A percentile compares a stretch with the other conserved stretches of the same genome.
Conservation (phyloP, 495 filamentous ascomycete species). For the Neurospora tetrasperma region DNA sequence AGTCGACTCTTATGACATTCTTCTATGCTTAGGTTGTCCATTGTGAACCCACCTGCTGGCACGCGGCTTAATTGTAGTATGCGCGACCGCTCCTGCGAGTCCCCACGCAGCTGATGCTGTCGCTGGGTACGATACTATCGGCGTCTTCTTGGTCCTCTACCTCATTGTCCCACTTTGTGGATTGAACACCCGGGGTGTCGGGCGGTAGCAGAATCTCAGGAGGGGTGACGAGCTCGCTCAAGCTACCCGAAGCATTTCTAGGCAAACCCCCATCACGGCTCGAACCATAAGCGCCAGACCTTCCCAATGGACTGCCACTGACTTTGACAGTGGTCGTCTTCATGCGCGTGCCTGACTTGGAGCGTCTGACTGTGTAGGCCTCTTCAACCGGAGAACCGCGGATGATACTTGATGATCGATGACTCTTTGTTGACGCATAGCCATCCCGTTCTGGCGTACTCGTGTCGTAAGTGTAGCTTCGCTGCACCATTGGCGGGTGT, state of each 20-base stretch:
- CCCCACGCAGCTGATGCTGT: conserved; percentile 58
- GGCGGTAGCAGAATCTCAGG: conserved; percentile 38
- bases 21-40: background rate
- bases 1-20: background rate
- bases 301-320: conserved; percentile 1
- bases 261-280: background rate
- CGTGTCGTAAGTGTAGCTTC: conserved; percentile 21
- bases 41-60: background rate
- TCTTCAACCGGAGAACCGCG: conserved; percentile 16
- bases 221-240: conserved; percentile 13
- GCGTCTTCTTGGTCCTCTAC: conserved; percentile 18
- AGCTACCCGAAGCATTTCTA: background rate
- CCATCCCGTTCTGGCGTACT: conserved; percentile 22
- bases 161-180: conserved; percentile 15
- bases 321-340: conserved; percentile 24
- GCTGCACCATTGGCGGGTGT: conserved; percentile 20
- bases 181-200: conserved; percentile 28
- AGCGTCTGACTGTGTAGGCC: conserved; percentile 17
- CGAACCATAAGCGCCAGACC: background rate
- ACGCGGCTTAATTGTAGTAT: conserved; percentile 2
- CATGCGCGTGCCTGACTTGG: conserved; percentile 21
- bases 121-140: conserved; percentile 48
- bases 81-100: conserved; percentile 29
- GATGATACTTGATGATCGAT: conserved; percentile 23
- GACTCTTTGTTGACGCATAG: conserved; percentile 30